Evolutionary conservation across 2,329 filamentous ascomycete species (phyloP).

Genomic region (Xylaria arbuscula): DNA sequence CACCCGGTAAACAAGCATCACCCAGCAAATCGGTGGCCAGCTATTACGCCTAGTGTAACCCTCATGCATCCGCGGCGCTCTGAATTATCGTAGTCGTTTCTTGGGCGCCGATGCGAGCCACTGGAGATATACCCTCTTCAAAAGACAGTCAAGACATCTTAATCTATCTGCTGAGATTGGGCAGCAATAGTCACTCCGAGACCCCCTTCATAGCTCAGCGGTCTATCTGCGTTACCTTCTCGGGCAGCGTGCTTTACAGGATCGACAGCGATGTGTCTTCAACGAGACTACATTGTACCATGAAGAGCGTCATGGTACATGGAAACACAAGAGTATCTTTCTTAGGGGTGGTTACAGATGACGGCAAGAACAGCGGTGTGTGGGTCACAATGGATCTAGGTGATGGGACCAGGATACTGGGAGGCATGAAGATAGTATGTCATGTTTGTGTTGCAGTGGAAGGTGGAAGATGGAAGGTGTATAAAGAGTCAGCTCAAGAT

Average conservation of each 20-base stretch:
- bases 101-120: not conserved
- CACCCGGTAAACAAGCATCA: not conserved
- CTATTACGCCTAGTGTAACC: not conserved
- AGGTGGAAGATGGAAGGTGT: not conserved
- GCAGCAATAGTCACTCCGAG: not conserved
- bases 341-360: not conserved
- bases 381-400: not conserved
- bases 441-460: not conserved
- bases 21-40: not conserved
- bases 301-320: not conserved
- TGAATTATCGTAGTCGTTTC: not conserved
- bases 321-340: not conserved
- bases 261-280: not conserved
- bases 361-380: not conserved
- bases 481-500: slow-evolving; percentile 8
- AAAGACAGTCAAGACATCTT: not conserved
- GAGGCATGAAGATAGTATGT: not conserved
- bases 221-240: not conserved
- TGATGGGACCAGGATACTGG: not conserved
- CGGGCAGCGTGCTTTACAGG: not conserved
- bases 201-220: not conserved
- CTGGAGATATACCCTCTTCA: not conserved
- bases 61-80: not conserved
- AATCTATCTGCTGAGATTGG: slow-evolving; percentile 5
- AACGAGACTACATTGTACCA: not conserved